phyloP scores from a whole-genome alignment of 2,329 filamentous ascomycete species.

The Phialemoniopsis sp. region DNA sequence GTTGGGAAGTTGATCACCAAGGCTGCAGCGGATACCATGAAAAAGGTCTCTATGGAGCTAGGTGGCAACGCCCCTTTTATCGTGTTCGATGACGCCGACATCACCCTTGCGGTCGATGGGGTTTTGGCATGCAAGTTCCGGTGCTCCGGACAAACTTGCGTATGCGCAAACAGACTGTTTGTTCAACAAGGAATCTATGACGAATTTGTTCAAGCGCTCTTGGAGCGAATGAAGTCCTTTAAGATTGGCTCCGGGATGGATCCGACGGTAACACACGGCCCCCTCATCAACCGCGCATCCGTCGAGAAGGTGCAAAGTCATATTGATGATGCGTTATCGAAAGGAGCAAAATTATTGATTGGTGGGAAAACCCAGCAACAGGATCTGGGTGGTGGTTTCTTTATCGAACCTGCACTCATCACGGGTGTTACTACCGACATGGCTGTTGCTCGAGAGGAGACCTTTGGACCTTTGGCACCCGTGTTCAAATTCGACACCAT shows the following conservation, averaged over 20 bases:
- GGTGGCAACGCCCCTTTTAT: constrained; percentile 63
- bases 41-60: constrained; percentile 62
- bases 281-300: constrained; percentile 11
- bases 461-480: constrained; percentile 13
- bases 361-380: constrained; percentile 47
- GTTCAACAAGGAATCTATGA: constrained; percentile 14
- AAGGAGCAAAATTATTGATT: no score
- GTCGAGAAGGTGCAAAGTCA: constrained; percentile 13
- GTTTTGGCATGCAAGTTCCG: constrained; percentile 32
- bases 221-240: constrained; percentile 7
- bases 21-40: constrained; percentile 54
- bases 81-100: constrained; percentile 58
- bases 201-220: constrained; percentile 9
- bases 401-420: constrained; percentile 68
- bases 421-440: constrained; percentile 34
- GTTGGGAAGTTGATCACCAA: constrained; percentile 57
- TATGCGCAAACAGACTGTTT: constrained; percentile 30
- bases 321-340: no score
- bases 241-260: constrained; percentile 9
- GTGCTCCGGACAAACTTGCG: constrained; percentile 56
- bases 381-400: constrained; percentile 48
- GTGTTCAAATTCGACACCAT: constrained; percentile 19
- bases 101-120: constrained; percentile 50
- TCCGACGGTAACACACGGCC: constrained; percentile 9
- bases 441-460: constrained; percentile 10